Evolutionary conservation across 2,329 filamentous ascomycete genomes (phyloP).

Genomic region (Pseudogymnoascus sp.): DNA sequence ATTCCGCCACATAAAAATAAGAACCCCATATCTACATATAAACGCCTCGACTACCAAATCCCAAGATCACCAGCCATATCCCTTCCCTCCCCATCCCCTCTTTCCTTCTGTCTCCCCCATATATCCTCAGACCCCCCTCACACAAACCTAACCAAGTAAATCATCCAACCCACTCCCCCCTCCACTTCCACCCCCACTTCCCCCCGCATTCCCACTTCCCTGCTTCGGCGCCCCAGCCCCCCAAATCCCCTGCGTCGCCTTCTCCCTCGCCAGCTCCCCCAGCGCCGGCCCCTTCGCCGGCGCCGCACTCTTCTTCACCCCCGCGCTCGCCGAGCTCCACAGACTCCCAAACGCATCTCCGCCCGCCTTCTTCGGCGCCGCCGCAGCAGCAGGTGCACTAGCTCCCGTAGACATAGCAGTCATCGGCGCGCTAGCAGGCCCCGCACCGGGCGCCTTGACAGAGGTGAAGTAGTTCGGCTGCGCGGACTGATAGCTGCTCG

Average conservation of each 20-base stretch:
- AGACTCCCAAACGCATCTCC: constrained; percentile 80
- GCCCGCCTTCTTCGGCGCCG: constrained; percentile 48
- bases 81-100: too few relatives aligned
- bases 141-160: constrained; percentile 32
- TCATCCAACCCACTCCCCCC: constrained; percentile 34
- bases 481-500: constrained; percentile 59
- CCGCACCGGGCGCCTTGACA: constrained; percentile 42
- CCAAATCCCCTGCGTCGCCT: constrained; percentile 92
- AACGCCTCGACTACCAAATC: not conserved
- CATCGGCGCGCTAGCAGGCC: constrained; percentile 23
- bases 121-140: not conserved
- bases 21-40: not conserved
- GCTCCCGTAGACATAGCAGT: constrained; percentile 19
- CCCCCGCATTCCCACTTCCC: constrained; percentile 20
- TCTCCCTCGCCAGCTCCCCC: constrained; percentile 95
- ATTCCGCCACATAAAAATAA: not conserved
- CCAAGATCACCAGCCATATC: not conserved
- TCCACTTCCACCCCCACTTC: not conserved
- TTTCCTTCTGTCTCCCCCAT: not conserved
- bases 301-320: constrained; percentile 64
- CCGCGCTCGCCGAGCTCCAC: constrained; percentile 61
- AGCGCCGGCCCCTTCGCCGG: constrained; percentile 63
- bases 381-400: constrained; percentile 26
- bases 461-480: constrained; percentile 95
- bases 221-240: constrained; percentile 51